Evolutionary conservation across 305 asterid species (phyloP), one percentile per base, ranked within the genome.

Genomic region (Nicotiana rustica): DNA sequence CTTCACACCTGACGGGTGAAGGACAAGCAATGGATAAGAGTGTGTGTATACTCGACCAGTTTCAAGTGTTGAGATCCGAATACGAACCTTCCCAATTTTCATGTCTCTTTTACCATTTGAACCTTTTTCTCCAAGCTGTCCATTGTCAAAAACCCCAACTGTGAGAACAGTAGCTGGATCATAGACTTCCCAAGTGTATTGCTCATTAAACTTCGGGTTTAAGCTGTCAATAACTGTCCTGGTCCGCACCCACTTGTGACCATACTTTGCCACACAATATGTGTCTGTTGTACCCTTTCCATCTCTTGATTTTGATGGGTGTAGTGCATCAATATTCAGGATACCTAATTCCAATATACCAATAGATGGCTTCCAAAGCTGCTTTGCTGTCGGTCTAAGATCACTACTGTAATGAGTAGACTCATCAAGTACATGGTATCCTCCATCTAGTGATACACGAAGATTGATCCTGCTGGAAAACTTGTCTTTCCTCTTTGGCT

Each of bases 101-200:
- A 77, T 5, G 83, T 95, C 99, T 69, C 87, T 84, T 71, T 86
- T 81, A 13, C 91, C 90, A 70, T 87, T 84, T 12, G 90, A 84
- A 67, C 82, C 85, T 67, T 80, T 86, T 78, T 92, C 90, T 7
- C 87, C 89, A 21, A 88, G 79, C 29, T 89, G 91, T 15, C 91
- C 88, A 77, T 92, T 92, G 21, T 92, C 98, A 15, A 95, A 93
- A 87, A 95, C 97, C 68, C 97, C 99, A 19, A 95, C 81, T n/a
- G 97, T 93, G 25, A 95, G 91, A 85, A 95, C 97, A 4, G 99
- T 95, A 79, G 99, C 91, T 29, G 98, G 97, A 86, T 95, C 98
- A 78, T 86, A 95, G 84, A 95, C 99, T 84, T 95, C 99, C 99
- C 99, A 95, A 21, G 95, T 87, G 84, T 95, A 93, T 86, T 95